phyloP scores from a whole-genome alignment of 805 yeast genomes.

The Yamadazyma ubonensis region DNA sequence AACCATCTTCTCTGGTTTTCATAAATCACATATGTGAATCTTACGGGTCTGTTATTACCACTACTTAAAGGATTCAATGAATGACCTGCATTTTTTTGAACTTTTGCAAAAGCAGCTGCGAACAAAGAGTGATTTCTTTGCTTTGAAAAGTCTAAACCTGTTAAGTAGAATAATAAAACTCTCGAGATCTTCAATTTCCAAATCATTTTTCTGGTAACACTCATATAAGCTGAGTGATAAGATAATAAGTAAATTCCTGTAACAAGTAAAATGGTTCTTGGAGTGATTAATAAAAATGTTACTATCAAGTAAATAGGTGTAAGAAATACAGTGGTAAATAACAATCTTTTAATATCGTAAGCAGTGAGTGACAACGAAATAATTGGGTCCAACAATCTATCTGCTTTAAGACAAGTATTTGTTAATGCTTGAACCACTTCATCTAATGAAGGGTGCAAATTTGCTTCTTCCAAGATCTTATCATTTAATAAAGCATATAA shows the following conservation, averaged over 20 bases:
- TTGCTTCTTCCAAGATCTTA: constrained; percentile 57
- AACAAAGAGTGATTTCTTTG: constrained; percentile 47
- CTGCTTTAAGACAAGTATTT: constrained; percentile 71
- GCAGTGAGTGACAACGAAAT: constrained; percentile 69
- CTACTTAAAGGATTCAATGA: constrained; percentile 20
- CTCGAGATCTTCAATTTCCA: constrained; percentile 82
- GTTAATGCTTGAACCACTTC: constrained; percentile 78
- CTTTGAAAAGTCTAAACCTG: constrained; percentile 75
- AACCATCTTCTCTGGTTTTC: constrained; percentile 97
- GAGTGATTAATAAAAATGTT: constrained; percentile 66
- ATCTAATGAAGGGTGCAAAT: constrained; percentile 76
- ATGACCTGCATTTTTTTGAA: constrained; percentile 37
- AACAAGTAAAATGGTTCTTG: constrained; percentile 61
- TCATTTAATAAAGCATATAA: constrained; percentile 59
- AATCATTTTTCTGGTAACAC: constrained; percentile 76
- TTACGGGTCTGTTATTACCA: constrained; percentile 47
- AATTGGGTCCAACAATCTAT: constrained; percentile 76
- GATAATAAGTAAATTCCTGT: constrained; percentile 65
- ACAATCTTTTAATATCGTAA: constrained; percentile 73
- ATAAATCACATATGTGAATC: constrained; percentile 87
- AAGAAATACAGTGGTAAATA: constrained; percentile 79
- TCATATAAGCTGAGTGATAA: constrained; percentile 83
- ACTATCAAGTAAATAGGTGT: constrained; percentile 81
- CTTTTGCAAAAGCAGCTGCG: constrained; percentile 56
- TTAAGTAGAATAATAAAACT: constrained; percentile 70